Evolutionary conservation across 108 stramenopile species (phyloP), one percentile per base, ranked within the genome.

Genomic region (Cyclotella atomus): DNA sequence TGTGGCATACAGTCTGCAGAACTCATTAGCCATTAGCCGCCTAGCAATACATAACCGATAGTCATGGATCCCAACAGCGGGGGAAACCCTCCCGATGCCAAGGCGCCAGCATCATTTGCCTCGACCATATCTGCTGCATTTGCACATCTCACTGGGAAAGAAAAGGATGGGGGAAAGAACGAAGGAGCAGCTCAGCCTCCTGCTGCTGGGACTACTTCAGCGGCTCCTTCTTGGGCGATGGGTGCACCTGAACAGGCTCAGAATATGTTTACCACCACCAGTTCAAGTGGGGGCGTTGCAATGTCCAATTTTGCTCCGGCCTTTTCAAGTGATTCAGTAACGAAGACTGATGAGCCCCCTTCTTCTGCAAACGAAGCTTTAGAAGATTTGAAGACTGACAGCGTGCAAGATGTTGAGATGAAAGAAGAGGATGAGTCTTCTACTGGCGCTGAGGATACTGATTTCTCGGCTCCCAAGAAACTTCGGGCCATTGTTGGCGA

Each of bases 401-500:
- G 9, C 12, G 38, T 9, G 38, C 38, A 41, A 41, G 12, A 41
- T 6, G 38, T 41, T 41, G 38, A 41, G 12, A 41, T 41, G 38
- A 12, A 9, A 41, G 38, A 6, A 41, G 12, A 41, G 38, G 9
- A 41, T 9, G 38, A 41, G 38, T 12, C 4, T 52, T n/a, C n/a
- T n/a, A n/a, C n/a, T n/a, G n/a, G n/a, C n/a, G 52, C 9, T 23
- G 20, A 23, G 10, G 52, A 52, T 19, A 19, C 52, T 23, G 52
- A 1, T 52, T 19, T 23, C 21, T 2, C 12, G 52, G 24, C 2
- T 19, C n/a, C 20, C 10, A 19, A 65, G 7, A 27, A 17, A 5
- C 49, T 65, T 0, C 41, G 27, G n/a, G 65, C 65, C 8, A 65
- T 65, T 46, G 27, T 28, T 52, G 65, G 49, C 30, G 29, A 47